Conservation (phyloP, 805 yeast genomes). For the Kodamaea kaohsiungensis region DNA sequence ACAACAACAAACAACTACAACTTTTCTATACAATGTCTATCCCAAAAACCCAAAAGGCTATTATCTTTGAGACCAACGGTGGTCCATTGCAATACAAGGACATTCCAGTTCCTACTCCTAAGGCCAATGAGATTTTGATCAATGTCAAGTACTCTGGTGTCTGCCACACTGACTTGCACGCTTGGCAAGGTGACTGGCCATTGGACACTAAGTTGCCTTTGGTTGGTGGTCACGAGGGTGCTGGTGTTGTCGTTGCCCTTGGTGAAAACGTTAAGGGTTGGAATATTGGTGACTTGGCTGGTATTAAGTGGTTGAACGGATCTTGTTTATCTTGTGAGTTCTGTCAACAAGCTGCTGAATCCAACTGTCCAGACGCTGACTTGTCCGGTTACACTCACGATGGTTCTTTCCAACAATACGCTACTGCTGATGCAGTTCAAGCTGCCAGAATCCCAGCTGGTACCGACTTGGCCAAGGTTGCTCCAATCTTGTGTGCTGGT, state of each 20-base stretch:
- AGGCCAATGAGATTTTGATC: conserved; percentile 42
- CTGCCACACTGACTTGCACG: conserved; percentile 49
- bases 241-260: conserved; percentile 47
- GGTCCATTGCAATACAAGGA: conserved; percentile 43
- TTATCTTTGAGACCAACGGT: conserved; percentile 42
- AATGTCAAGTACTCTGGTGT: conserved; percentile 48
- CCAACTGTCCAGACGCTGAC: conserved; percentile 64
- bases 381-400: conserved; percentile 76
- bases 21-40: conserved; percentile 22
- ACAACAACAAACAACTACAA: neutral
- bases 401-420: conserved; percentile 68
- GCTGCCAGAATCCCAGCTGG: conserved; percentile 60
- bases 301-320: conserved; percentile 48
- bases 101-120: conserved; percentile 33
- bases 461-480: conserved; percentile 54
- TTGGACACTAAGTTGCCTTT: conserved; percentile 45
- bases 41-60: conserved; percentile 45
- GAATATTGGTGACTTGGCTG: conserved; percentile 46
- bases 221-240: conserved; percentile 51
- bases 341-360: conserved; percentile 46
- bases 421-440: conserved; percentile 64
- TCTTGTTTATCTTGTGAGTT: conserved; percentile 45
- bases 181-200: conserved; percentile 52
- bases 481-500: conserved; percentile 69
- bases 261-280: conserved; percentile 44